Conservation (phyloP, 2,329 filamentous ascomycete genomes). For the Penicillium sp. region DNA sequence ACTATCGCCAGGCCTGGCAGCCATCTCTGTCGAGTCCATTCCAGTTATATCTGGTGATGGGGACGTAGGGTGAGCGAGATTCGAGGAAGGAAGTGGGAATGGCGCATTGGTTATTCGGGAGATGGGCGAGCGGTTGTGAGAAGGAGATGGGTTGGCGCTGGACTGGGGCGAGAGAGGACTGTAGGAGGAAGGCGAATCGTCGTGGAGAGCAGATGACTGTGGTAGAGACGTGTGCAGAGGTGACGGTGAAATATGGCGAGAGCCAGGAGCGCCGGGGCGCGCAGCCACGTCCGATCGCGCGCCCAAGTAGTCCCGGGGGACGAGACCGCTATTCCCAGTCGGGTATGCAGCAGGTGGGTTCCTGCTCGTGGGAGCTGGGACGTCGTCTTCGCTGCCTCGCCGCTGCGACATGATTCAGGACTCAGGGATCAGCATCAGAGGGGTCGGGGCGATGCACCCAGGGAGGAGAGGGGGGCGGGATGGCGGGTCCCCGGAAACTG, state of each 20-base stretch:
- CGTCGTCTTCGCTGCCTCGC: slow-evolving; percentile 29
- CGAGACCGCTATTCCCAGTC: slow-evolving; percentile 27
- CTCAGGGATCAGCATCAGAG: slow-evolving; percentile 23
- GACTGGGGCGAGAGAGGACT: slow-evolving; percentile 29
- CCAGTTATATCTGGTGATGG: slow-evolving; percentile 19
- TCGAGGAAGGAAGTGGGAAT: slow-evolving; percentile 30
- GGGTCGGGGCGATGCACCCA: slow-evolving; percentile 11
- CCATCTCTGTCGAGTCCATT: slow-evolving; percentile 21
- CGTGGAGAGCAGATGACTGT: slow-evolving; percentile 19
- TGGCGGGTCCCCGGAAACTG: slow-evolving; percentile 20
- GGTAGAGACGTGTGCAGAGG: slow-evolving; percentile 31
- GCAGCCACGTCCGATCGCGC: slow-evolving; percentile 29
- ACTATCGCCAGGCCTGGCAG: slow-evolving; percentile 20
- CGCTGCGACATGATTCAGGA: slow-evolving; percentile 38
- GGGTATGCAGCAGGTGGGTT: slow-evolving; percentile 15
- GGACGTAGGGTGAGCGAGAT: slow-evolving; percentile 19
- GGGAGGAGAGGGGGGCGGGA: slow-evolving; percentile 6
- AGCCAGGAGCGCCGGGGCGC: slow-evolving; percentile 24
- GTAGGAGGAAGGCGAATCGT: slow-evolving; percentile 25
- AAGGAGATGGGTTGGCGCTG: slow-evolving; percentile 22
- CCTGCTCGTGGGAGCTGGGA: slow-evolving; percentile 12
- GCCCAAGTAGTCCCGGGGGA: slow-evolving; percentile 37
- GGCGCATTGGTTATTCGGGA: slow-evolving; percentile 30
- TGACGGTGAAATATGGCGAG: slow-evolving; percentile 31
- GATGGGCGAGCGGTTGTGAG: slow-evolving; percentile 22